Evolutionary conservation across 495 filamentous ascomycete species (phyloP), one percentile per base, ranked within the genome.

Genomic region (Podospora appendiculata): DNA sequence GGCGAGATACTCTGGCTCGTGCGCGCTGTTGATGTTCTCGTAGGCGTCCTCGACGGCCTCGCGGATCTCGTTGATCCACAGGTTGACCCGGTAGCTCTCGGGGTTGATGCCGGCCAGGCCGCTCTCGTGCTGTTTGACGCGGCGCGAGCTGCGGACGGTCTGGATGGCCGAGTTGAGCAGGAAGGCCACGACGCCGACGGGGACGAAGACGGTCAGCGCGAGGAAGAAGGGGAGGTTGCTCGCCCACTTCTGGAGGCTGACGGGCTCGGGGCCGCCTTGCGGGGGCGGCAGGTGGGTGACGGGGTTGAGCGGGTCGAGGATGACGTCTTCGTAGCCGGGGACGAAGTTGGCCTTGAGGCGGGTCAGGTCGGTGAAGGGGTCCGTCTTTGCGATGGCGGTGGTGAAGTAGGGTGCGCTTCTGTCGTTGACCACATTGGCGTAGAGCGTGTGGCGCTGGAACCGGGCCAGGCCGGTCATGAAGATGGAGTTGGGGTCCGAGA

Each of bases 401-500:
- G 93, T 96, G 67, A 94, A 96, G 69, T 84, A 93, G 5, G 80
- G 75, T 4, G 85, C 87, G 25, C 79, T 83, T 36, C 85, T 76
- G 67, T 97, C 92, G 62, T 96, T 95, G 53, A 86, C 69, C 44
- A 91, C 76, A 59, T 96, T 97, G 9, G 86, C 79, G 63, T 97
- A 97, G 1, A 92, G 70, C 16, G 75, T 81, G 33, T 83, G 82
- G 33, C 85, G 75, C 55, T 81, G 77, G 68, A 97, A 97, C 55
- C 70, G 73, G 47, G 78, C 74, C 35, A 97, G 76, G 4, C 84
- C 93, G 36, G 79, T 75, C 51, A 95, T 87, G 68, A 97, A 97
- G 58, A 96, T 85, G 54, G 86, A 89, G 17, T 84, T 78, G 5
- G 84, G 85, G 53, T 96, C 91, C 10, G 92, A 87, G 14, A 97